Base-by-base conservation (phyloP, 2,329 filamentous ascomycete genomes). In the Aspergillus sp. region DNA sequence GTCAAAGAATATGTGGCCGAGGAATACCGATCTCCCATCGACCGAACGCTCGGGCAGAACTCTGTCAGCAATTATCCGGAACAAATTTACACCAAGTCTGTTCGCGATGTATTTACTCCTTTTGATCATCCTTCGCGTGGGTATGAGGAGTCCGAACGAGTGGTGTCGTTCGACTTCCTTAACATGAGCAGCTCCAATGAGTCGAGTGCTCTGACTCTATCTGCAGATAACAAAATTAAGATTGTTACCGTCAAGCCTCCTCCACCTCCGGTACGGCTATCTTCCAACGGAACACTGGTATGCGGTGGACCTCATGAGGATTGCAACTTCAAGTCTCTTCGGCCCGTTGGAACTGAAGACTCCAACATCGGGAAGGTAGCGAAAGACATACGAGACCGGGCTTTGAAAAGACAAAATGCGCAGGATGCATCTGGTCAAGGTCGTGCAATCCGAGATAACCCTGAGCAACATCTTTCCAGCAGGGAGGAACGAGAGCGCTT, bases 101-200 rank as follows among this genome's bases (percentile, higher is more conserved):
- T 79, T n/a, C 75, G 78, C 37, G 77, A 80, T 48, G 70, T 81
- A 11, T 71, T 70, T 43, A 67, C 66, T 56, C 80, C 82, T 1
- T 80, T 72, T 63, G 76, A 81, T 56, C 76, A 80, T 50, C 73
- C 75, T 12, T 68, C 74, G 15, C 73, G 77, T 33, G 73, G 73
- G 1, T 73, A 75, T 43, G 71, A 75, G n/a, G 77, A 80, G 39
- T 77, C 78, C 15, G 71, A 78, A 27, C 76, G 81, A 17, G 72
- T 85, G 17, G 80, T 86, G 15, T 83, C 84, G 0, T 88, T 86
- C 63, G 85, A 88, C 63, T 87, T 86, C 69, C 77, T 86, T 57
- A 79, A 79, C 47, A 68, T 79, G 44, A 77, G 74, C 37, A 73
- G 73, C 14, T 74, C 75, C 4, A 70, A 74, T n/a, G 80, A 81